These are phyloP conservation scores for Chloranthus sessilifolius DNA, from an alignment of 164 flowering plant species.

Conservation along the genomic window DNA sequence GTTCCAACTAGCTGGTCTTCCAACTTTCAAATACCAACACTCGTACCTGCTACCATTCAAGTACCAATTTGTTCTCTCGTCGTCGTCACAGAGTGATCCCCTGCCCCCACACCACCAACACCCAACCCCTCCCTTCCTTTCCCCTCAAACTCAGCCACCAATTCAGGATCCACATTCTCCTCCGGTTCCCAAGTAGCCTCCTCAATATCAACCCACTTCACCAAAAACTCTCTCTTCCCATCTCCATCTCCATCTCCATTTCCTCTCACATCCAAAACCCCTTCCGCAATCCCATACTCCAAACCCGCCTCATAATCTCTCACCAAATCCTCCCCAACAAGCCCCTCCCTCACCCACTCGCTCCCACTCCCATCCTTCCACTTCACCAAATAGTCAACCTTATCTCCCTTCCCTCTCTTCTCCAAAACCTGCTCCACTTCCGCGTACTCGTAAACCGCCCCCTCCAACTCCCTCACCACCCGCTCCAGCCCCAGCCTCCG, in stretches of 20 bases:
- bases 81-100: no score
- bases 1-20: no score
- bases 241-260: conserved; percentile 38
- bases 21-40: no score
- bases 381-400: conserved; percentile 69
- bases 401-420: conserved; percentile 70
- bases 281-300: conserved; percentile 86
- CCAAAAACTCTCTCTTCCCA: conserved; percentile 67
- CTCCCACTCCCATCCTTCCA: conserved; percentile 81
- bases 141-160: conserved; percentile 59
- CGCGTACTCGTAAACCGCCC: conserved; percentile 69
- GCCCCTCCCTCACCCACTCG: conserved; percentile 69
- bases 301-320: conserved; percentile 80
- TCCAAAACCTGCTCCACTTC: conserved; percentile 87
- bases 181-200: conserved; percentile 96
- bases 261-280: conserved; percentile 44
- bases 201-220: conserved; percentile 85
- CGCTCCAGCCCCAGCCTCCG: conserved; percentile 66
- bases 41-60: no score
- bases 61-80: no score
- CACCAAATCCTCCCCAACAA: conserved; percentile 67
- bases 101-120: no score
- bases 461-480: conserved; percentile 53
- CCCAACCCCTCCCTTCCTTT: background rate
- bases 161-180: conserved; percentile 79